Base-by-base conservation (phyloP, 805 yeast species). In the Cyberlindnera subsufficiens region DNA sequence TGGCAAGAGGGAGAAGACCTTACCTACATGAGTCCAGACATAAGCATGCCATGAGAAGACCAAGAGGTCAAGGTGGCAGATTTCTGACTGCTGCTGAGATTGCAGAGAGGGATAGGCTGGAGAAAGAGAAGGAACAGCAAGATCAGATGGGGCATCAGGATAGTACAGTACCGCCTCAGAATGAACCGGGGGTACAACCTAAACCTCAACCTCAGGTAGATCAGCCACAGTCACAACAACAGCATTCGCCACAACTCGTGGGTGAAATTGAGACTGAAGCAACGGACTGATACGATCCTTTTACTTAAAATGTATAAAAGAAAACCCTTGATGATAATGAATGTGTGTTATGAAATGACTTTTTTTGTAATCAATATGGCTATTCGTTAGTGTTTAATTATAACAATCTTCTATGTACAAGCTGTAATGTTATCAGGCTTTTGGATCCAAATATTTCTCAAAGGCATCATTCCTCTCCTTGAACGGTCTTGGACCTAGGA, bases 1-100 rank as follows among this genome's bases (percentile, higher is more conserved):
- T 86, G 5, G 90, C 93, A 15, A 76, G 96, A 49, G 95, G 95
- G 15, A 78, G 98, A 55, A 83, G 84, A 60, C 97, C 98, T 11
- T 91, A 95, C 63, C 64, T 93, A 39, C 99, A 93, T 60, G 99
- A 93, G 64, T 87, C 96, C 16, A 75, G 99, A 55, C 99, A 93
- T 63, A 91, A 93, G 61, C 99, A 93, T 63, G 99, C 99, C 3
- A 93, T 93, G 99, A 77, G 98, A 60, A 77, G 99, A 61, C 98
- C 99, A 14, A 78, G 99, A 54, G 99, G 99, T 22, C 98, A 93
- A 67, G 99, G 99, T 29, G 99, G 99, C 6, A 72, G 99, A 47
- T 93, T 93, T 53, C 66, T 93, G 46, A 93, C 99, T 1, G 96
- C 98, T 13, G 96, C 96, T 10, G 86, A 78, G 49, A 83, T 77